Conservation (phyloP, 805 yeast species). For the Saccharomycodes ludwigii region DNA sequence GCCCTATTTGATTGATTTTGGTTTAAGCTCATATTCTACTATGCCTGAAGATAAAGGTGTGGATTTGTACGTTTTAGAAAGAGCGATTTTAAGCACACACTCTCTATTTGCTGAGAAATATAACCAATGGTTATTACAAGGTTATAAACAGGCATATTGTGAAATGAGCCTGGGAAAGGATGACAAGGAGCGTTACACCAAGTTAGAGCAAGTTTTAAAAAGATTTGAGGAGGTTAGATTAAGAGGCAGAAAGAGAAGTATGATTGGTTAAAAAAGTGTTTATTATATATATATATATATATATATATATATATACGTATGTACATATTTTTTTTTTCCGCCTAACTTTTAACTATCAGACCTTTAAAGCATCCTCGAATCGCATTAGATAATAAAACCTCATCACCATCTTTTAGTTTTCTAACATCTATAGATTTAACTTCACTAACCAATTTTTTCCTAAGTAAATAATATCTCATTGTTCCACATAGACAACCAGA, state of each 20-base stretch:
- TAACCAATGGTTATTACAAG: slow-evolving; percentile 59
- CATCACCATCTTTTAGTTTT: slow-evolving; percentile 52
- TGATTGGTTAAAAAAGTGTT: slow-evolving; percentile 78
- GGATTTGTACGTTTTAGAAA: slow-evolving; percentile 86
- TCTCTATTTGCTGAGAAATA: slow-evolving; percentile 56
- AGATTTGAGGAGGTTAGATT: slow-evolving; percentile 74
- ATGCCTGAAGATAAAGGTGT: slow-evolving; percentile 91
- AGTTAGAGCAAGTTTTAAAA: slow-evolving; percentile 38
- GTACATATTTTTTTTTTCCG: slow-evolving; percentile 7
- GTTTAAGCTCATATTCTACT: slow-evolving; percentile 65
- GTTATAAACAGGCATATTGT: slow-evolving; percentile 41
- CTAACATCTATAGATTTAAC: slow-evolving; percentile 29
- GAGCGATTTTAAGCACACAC: slow-evolving; percentile 87
- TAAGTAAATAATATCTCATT: slow-evolving; percentile 50
- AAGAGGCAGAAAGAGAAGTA: slow-evolving; percentile 90
- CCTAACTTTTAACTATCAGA: slow-evolving; percentile 20
- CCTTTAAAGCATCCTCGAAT: slow-evolving; percentile 70
- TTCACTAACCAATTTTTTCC: slow-evolving; percentile 41
- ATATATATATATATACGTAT: neutral
- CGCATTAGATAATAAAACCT: slow-evolving; percentile 67
- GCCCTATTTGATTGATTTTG: slow-evolving; percentile 81
- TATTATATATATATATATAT: too few relatives aligned
- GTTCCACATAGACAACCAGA: slow-evolving; percentile 84
- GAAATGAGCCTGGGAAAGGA: too few relatives aligned
- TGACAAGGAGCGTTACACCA: slow-evolving; percentile 22